Conservation (phyloP, 805 yeast genomes). For the Starmerella cellae region DNA sequence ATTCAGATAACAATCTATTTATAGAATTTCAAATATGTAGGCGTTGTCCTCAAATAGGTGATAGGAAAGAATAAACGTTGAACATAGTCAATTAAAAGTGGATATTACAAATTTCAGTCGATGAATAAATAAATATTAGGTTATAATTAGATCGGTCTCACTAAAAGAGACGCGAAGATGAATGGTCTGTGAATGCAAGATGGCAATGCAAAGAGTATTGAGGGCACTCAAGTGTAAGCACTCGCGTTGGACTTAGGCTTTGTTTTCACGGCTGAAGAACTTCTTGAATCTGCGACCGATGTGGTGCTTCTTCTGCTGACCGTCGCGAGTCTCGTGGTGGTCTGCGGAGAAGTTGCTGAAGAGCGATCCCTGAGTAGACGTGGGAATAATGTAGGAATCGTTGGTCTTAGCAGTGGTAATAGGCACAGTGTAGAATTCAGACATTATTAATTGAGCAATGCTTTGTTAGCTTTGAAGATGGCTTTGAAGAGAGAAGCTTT, state of each 20-base stretch:
- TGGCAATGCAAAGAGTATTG: not conserved
- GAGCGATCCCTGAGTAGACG: conserved; percentile 14
- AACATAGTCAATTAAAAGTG: too few species aligned
- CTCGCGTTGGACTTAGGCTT: not conserved
- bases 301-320: conserved; percentile 1
- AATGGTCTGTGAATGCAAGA: not conserved
- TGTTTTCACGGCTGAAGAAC: conserved; percentile 6
- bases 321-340: not conserved
- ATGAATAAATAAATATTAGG: too few species aligned
- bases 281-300: conserved; percentile 5
- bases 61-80: too few species aligned
- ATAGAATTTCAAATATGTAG: too few species aligned
- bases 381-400: conserved; percentile 17
- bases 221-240: not conserved
- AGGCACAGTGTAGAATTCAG: conserved; percentile 20
- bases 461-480: too few species aligned
- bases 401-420: conserved; percentile 17
- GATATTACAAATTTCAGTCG: too few species aligned
- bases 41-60: too few species aligned
- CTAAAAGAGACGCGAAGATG: not conserved
- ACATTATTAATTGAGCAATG: conserved; percentile 11
- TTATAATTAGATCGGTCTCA: too few species aligned
- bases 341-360: conserved; percentile 4
- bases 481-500: too few species aligned
- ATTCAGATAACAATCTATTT: too few species aligned